Conservation (phyloP, 345 rosid genomes). For the Arabis hirsuta region DNA sequence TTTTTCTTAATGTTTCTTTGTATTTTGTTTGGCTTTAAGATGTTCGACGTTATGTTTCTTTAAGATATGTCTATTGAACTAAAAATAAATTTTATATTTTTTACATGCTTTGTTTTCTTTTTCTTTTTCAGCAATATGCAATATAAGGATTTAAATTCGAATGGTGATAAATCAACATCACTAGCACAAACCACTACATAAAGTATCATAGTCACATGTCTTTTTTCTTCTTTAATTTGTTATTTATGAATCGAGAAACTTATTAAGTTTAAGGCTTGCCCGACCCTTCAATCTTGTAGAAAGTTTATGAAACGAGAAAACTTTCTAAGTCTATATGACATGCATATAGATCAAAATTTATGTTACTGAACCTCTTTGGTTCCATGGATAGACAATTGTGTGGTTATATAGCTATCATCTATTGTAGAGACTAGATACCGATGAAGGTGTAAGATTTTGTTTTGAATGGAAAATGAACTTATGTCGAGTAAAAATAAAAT, state of each 20-base stretch:
- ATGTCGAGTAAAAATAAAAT: no score
- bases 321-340: no score
- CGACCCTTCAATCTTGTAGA: not conserved
- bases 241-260: not conserved
- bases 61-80: conserved; percentile 2
- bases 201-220: not conserved
- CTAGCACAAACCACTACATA: not conserved
- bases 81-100: not conserved
- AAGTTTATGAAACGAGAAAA: no score
- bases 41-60: conserved; percentile 17
- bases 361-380: not conserved
- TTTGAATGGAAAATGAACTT: no score
- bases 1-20: not conserved
- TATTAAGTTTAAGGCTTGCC: not conserved
- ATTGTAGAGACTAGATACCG: no score
- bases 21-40: conserved; percentile 19
- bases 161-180: not conserved
- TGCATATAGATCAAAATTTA: not conserved
- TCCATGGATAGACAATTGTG: not conserved
- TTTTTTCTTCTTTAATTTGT: not conserved
- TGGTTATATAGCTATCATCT: not conserved
- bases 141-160: not conserved
- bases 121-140: not conserved
- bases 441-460: no score
- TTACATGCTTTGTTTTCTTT: not conserved